phyloP scores from a whole-genome alignment of 495 filamentous ascomycete species.

The Lophium mytilinum region DNA sequence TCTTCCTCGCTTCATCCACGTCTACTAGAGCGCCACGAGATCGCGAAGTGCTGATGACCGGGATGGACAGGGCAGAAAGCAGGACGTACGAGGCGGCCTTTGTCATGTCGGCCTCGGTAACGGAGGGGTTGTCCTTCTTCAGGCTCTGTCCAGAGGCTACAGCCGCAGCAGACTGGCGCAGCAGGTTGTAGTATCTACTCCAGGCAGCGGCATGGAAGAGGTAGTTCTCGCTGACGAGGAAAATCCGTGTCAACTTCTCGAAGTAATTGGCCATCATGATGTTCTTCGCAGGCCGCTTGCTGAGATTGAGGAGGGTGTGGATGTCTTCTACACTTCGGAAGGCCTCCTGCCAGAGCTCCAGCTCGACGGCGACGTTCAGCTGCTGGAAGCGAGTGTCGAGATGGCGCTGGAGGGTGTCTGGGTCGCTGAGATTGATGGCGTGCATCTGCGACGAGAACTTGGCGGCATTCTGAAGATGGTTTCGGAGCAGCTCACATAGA shows the following conservation, averaged over 20 bases:
- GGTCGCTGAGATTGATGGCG: slow-evolving; percentile 96
- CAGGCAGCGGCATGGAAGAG: slow-evolving; percentile 97
- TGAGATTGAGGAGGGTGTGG: slow-evolving; percentile 93
- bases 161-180: slow-evolving; percentile 79
- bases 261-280: slow-evolving; percentile 99
- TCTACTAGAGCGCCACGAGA: slow-evolving; percentile 93
- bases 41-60: slow-evolving; percentile 95
- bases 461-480: slow-evolving; percentile 97
- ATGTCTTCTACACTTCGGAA: slow-evolving; percentile 99
- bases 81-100: slow-evolving; percentile 90
- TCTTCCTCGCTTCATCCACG: slow-evolving; percentile 94
- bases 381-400: slow-evolving; percentile 97
- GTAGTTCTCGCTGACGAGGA: slow-evolving; percentile 98
- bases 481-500: slow-evolving; percentile 93
- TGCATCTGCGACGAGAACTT: slow-evolving; percentile 99
- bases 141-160: slow-evolving; percentile 73
- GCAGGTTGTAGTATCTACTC: slow-evolving; percentile 93
- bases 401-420: slow-evolving; percentile 93
- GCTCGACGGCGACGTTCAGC: slow-evolving; percentile 93
- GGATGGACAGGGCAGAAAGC: slow-evolving; percentile 90
- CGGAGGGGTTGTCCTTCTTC: slow-evolving; percentile 91
- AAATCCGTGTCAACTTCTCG: slow-evolving; percentile 96
- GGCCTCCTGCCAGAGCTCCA: slow-evolving; percentile 98
- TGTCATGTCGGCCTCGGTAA: slow-evolving; percentile 79
- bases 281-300: slow-evolving; percentile 99